Conservation (phyloP, 768 basidiomycete genomes). For the Serendipita sp. region DNA sequence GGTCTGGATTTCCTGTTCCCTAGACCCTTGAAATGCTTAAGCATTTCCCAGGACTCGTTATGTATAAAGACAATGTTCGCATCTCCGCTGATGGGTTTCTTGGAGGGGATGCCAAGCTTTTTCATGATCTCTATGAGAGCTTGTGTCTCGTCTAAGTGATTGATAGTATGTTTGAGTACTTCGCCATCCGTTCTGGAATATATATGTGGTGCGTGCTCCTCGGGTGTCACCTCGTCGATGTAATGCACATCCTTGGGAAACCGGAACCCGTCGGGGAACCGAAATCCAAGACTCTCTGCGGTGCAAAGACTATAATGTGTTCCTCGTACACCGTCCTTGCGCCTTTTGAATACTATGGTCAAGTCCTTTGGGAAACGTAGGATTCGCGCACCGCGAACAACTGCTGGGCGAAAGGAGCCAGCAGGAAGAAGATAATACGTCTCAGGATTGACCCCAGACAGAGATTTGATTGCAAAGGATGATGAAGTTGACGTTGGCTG, state of each 20-base stretch:
- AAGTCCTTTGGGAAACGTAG: not conserved
- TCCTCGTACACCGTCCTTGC: not conserved
- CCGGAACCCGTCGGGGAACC: not conserved
- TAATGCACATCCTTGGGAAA: not conserved
- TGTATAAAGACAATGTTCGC: conserved; percentile 1
- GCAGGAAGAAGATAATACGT: not conserved
- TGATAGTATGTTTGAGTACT: not conserved
- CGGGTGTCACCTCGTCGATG: not conserved
- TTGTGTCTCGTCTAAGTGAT: not conserved
- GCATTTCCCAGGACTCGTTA: not conserved
- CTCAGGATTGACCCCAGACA: not conserved
- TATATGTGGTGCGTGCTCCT: not conserved
- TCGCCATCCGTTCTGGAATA: not conserved
- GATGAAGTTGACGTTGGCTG: not conserved
- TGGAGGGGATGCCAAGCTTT: not conserved
- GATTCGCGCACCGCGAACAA: not conserved
- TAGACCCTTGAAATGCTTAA: not conserved
- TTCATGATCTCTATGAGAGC: not conserved
- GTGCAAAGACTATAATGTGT: not conserved
- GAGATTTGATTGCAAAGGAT: not conserved
- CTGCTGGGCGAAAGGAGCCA: not conserved
- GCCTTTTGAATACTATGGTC: not conserved
- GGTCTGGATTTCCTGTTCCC: not conserved
- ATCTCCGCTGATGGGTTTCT: not conserved
- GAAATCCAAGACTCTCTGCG: not conserved